Conservation (phyloP, 75 land plant genomes). For the Gnetum montanum region DNA sequence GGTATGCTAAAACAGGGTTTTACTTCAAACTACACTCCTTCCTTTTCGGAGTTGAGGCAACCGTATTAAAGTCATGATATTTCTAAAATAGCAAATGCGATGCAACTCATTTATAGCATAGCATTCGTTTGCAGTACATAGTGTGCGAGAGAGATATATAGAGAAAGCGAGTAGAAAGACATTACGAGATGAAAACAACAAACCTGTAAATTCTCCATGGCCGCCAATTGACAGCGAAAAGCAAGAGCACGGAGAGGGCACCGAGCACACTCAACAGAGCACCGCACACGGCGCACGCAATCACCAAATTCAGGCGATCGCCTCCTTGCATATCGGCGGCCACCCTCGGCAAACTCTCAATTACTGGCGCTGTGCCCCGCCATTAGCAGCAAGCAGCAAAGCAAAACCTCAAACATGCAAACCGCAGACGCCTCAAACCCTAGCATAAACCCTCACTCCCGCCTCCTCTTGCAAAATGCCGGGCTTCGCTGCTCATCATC, state of each 20-base stretch:
- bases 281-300: constrained; percentile 62
- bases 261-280: constrained; percentile 56
- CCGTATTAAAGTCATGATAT: too few species aligned
- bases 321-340: constrained; percentile 41
- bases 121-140: too few species aligned
- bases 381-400: constrained; percentile 8
- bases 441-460: constrained; percentile 5
- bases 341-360: constrained; percentile 12
- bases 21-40: too few species aligned
- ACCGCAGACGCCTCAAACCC: constrained; percentile 8
- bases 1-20: too few species aligned
- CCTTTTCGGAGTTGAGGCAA: too few species aligned
- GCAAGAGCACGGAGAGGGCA: constrained; percentile 52
- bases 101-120: too few species aligned
- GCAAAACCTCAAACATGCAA: neutral
- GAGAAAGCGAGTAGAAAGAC: too few species aligned
- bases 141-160: too few species aligned
- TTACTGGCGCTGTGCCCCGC: constrained; percentile 8
- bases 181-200: neutral
- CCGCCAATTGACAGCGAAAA: constrained; percentile 92
- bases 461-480: constrained; percentile 2
- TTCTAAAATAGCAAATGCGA: too few species aligned
- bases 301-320: constrained; percentile 17
- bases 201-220: constrained; percentile 98
- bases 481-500: neutral